Evolutionary conservation across 164 flowering plant genomes (phyloP).

Genomic region (Magnolia officinalis): DNA sequence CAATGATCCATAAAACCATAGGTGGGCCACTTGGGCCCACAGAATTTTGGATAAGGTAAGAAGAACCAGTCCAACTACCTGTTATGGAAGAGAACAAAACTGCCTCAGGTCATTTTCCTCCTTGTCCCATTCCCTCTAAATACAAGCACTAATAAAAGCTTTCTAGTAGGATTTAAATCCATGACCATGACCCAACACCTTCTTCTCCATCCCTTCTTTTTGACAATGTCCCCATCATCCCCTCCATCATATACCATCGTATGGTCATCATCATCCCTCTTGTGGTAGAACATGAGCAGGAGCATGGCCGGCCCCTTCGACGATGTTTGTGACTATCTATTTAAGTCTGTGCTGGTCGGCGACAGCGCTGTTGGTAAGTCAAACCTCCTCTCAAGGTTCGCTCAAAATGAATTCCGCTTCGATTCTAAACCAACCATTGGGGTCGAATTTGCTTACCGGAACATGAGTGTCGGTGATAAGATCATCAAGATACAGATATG

Average conservation of each 20-base stretch:
- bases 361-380: slow-evolving; percentile 74
- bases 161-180: background rate
- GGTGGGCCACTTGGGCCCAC: no score
- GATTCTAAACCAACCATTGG: slow-evolving; percentile 79
- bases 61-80: no score
- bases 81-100: background rate
- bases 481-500: slow-evolving; percentile 71
- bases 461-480: slow-evolving; percentile 44
- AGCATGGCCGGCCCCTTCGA: slow-evolving; percentile 14
- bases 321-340: slow-evolving; percentile 62
- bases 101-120: background rate
- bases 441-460: slow-evolving; percentile 70
- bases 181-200: background rate
- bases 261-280: background rate
- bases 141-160: background rate
- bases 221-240: background rate
- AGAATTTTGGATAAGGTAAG: no score
- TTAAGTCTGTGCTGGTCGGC: slow-evolving; percentile 62
- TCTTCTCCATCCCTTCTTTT: background rate
- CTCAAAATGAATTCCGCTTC: slow-evolving; percentile 45
- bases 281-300: background rate
- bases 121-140: background rate
- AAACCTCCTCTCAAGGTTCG: slow-evolving; percentile 57
- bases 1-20: no score
- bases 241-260: background rate